These are phyloP conservation scores for Nitzschia sp. DNA, from an alignment of 108 stramenopile species.

Conservation along the genomic window DNA sequence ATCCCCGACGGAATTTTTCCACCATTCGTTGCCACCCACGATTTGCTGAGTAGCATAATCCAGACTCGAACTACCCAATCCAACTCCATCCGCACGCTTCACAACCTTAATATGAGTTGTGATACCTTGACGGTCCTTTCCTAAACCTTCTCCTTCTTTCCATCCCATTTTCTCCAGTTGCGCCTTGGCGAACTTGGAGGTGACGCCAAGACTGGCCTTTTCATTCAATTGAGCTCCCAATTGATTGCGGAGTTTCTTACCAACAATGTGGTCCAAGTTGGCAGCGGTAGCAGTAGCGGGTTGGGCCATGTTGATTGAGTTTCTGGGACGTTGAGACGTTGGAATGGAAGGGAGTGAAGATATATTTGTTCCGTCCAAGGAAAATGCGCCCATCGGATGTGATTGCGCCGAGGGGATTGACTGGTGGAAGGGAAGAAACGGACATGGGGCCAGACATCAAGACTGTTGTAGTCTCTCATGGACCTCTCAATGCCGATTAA, in stretches of 20 bases:
- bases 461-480: too few relatives aligned
- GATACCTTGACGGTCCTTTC: conserved; percentile 83
- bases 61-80: conserved; percentile 52
- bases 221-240: conserved; percentile 64
- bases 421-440: too few relatives aligned
- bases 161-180: conserved; percentile 90
- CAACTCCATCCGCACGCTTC: conserved; percentile 68
- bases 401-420: too few relatives aligned
- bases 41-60: conserved; percentile 22
- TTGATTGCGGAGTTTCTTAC: conserved; percentile 55
- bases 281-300: too few relatives aligned
- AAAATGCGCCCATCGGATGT: too few relatives aligned
- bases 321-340: too few relatives aligned
- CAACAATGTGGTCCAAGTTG: conserved; percentile 28
- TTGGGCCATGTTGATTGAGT: too few relatives aligned
- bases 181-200: conserved; percentile 59
- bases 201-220: conserved; percentile 41
- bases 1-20: conserved; percentile 74
- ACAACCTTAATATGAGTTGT: conserved; percentile 71
- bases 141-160: conserved; percentile 86
- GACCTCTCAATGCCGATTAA: too few relatives aligned
- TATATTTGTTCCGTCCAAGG: too few relatives aligned
- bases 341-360: too few relatives aligned
- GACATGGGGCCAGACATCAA: too few relatives aligned
- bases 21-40: conserved; percentile 67